These are phyloP conservation scores for Sordariomycetes sp. DNA, from an alignment of 2,329 filamentous ascomycete species.

Conservation along the genomic window DNA sequence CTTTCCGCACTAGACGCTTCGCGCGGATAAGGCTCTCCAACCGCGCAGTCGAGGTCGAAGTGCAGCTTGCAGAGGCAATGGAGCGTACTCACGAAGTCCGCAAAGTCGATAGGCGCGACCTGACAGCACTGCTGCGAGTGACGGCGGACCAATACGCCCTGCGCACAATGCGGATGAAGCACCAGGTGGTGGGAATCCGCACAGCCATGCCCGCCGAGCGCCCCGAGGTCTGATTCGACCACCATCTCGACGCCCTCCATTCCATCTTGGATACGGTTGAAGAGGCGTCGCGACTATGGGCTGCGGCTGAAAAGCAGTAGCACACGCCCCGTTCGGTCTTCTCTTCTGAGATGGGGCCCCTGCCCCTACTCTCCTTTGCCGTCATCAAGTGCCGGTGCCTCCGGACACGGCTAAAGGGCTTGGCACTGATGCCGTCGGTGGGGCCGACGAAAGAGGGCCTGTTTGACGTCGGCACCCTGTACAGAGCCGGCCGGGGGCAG, in stretches of 20 bases:
- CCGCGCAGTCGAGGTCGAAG: slow-evolving; percentile 18
- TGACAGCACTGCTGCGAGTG: neutral
- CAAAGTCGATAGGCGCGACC: neutral
- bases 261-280: neutral
- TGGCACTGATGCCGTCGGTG: neutral
- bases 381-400: neutral
- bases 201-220: neutral
- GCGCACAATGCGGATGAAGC: neutral
- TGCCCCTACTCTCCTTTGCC: neutral
- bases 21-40: slow-evolving; percentile 22
- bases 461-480: neutral
- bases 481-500: neutral
- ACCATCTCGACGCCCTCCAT: neutral
- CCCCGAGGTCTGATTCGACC: neutral
- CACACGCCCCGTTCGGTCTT: neutral
- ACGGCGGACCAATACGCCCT: neutral
- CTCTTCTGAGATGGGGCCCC: neutral
- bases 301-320: neutral
- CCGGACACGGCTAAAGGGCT: neutral
- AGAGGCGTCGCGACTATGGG: neutral
- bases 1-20: slow-evolving; percentile 11
- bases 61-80: slow-evolving; percentile 18
- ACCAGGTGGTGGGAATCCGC: neutral
- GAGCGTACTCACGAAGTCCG: no score
- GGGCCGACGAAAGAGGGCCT: neutral